phyloP scores from a whole-genome alignment of 2,329 filamentous ascomycete species.

The Fusarium miscanthi region DNA sequence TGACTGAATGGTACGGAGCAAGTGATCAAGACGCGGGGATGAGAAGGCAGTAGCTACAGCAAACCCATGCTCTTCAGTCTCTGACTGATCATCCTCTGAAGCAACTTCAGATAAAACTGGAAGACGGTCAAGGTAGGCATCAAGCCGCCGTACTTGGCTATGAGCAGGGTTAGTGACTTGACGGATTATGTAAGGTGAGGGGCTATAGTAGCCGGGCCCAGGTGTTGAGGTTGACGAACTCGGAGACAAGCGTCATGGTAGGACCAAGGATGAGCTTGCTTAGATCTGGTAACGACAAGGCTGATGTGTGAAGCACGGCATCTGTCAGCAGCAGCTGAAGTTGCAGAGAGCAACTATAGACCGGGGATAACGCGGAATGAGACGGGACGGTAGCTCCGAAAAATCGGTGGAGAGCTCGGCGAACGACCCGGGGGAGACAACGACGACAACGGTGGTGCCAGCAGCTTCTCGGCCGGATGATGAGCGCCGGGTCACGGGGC shows the following conservation, averaged over 20 bases:
- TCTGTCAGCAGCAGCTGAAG: constrained; percentile 25
- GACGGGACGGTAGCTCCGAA: constrained; percentile 8
- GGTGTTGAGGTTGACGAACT: constrained; percentile 40
- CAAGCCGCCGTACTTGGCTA: constrained; percentile 71
- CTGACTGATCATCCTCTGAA: constrained; percentile 55
- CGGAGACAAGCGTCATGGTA: constrained; percentile 47
- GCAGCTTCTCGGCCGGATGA: constrained; percentile 10
- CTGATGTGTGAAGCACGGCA: constrained; percentile 21
- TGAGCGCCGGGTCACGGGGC: constrained; percentile 21
- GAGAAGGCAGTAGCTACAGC: constrained; percentile 57
- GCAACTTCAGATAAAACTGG: constrained; percentile 54
- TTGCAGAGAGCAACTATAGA: constrained; percentile 8
- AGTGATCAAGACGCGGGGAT: constrained; percentile 66
- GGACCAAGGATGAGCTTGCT: constrained; percentile 21
- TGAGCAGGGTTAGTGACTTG: constrained; percentile 33
- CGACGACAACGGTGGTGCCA: background rate
- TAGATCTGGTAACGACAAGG: constrained; percentile 22
- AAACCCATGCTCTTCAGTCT: constrained; percentile 50
- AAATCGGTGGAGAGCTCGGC: constrained; percentile 27
- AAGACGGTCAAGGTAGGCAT: constrained; percentile 73
- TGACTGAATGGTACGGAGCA: constrained; percentile 75
- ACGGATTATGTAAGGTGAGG: constrained; percentile 3
- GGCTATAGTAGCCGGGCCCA: background rate
- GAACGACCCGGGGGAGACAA: constrained; percentile 9
- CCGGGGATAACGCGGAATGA: constrained; percentile 12